A percentile compares a stretch with the other conserved stretches of the same genome.
Conservation (phyloP, 495 filamentous ascomycete genomes). For the Penicillium flavigenum region DNA sequence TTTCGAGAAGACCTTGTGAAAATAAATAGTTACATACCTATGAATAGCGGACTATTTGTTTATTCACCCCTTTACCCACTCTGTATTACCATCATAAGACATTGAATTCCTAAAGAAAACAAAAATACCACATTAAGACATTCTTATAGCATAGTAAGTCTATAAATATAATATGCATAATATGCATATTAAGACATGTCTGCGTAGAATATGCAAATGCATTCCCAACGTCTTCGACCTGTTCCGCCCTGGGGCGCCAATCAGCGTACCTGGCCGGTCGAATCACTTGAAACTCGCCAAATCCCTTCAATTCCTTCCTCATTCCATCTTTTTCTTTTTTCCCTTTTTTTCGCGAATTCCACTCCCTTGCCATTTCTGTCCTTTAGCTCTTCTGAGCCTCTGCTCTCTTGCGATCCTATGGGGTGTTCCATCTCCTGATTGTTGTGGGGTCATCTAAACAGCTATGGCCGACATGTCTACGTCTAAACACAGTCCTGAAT, state of each 20-base stretch:
- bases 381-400: slow-evolving; percentile 11
- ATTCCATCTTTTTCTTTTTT: slow-evolving; percentile 16
- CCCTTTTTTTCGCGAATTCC: neutral
- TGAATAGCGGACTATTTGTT: neutral
- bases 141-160: neutral
- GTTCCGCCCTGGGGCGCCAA: slow-evolving; percentile 22
- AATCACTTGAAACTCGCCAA: slow-evolving; percentile 25
- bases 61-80: slow-evolving; percentile 4
- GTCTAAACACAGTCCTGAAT: slow-evolving; percentile 47
- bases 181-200: neutral
- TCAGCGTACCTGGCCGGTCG: slow-evolving; percentile 27
- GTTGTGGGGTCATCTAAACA: slow-evolving; percentile 16
- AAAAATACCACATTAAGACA: neutral
- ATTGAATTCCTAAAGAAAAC: neutral
- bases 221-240: slow-evolving; percentile 24
- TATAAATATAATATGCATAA: neutral
- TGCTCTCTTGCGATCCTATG: slow-evolving; percentile 24
- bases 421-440: slow-evolving; percentile 25
- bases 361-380: slow-evolving; percentile 13
- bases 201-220: slow-evolving; percentile 6
- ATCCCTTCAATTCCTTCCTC: slow-evolving; percentile 25
- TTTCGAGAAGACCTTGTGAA: slow-evolving; percentile 44
- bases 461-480: slow-evolving; percentile 33
- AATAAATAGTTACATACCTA: slow-evolving; percentile 12
- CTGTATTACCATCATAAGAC: neutral